Conservation (phyloP, 208 protist species). For the Crithidia fasciculata region DNA sequence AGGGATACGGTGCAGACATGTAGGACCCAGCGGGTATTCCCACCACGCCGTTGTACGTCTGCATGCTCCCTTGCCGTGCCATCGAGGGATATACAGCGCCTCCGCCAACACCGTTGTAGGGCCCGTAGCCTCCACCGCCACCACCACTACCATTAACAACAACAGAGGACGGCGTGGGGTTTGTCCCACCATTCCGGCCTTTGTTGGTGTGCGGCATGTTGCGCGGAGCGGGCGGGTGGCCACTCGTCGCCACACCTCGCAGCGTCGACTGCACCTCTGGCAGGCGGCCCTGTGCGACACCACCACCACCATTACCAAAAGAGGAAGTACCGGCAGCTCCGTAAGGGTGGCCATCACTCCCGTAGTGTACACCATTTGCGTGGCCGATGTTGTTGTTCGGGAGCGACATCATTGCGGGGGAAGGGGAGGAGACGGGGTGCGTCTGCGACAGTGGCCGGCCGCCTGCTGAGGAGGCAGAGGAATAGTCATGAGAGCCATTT, state of each 20-base stretch:
- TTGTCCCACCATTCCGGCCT: not conserved
- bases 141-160: no score
- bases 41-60: no score
- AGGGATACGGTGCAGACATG: not conserved
- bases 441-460: no score
- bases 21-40: not conserved
- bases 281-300: not conserved
- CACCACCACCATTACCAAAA: not conserved
- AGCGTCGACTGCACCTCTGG: not conserved
- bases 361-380: not conserved
- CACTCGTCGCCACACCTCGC: not conserved
- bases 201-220: not conserved
- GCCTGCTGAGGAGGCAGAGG: no score
- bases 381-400: not conserved
- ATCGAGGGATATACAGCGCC: no score
- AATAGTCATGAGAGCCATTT: no score
- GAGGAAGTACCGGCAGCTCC: not conserved
- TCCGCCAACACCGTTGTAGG: no score
- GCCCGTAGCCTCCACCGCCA: no score
- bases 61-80: no score
- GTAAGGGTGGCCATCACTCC: not conserved
- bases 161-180: no score
- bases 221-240: not conserved
- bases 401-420: no score
- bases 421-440: no score